Evolutionary conservation across 192 early-diverging fungal species (phyloP).

Genomic region (Lobulomyces angularis): DNA sequence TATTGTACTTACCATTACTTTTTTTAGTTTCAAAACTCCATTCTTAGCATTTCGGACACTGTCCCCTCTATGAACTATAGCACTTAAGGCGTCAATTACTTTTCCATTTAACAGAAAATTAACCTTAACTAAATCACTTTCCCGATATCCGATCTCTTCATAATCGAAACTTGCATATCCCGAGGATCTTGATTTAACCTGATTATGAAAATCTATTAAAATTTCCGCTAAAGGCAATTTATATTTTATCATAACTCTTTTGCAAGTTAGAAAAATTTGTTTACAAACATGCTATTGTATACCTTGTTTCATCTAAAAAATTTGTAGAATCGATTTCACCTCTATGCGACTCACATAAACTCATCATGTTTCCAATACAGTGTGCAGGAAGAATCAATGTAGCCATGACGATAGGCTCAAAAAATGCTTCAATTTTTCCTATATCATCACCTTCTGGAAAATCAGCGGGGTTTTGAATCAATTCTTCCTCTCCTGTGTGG

Average conservation of each 20-base stretch:
- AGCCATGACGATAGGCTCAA: conserved; percentile 86
- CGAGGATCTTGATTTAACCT: conserved; percentile 77
- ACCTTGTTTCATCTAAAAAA: conserved; percentile 1
- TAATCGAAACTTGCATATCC: conserved; percentile 94
- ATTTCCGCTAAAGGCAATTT: conserved; percentile 83
- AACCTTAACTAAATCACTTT: conserved; percentile 78
- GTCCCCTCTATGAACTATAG: conserved; percentile 68
- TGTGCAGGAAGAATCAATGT: conserved; percentile 77
- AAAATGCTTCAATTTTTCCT: conserved; percentile 40
- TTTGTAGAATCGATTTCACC: conserved; percentile 19
- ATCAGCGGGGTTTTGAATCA: conserved; percentile 72
- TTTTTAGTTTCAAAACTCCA: conserved; percentile 70
- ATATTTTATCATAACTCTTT: conserved; percentile 67
- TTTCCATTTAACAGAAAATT: conserved; percentile 82
- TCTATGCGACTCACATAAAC: conserved; percentile 46
- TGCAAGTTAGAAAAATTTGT: conserved; percentile 3
- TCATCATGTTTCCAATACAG: conserved; percentile 36
- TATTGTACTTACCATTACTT: conserved; percentile 47
- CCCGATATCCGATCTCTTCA: conserved; percentile 79
- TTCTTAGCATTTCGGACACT: conserved; percentile 62
- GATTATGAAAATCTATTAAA: conserved; percentile 90
- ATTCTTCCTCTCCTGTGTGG: conserved; percentile 29
- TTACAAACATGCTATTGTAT: conserved; percentile 8
- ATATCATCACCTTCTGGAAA: conserved; percentile 71
- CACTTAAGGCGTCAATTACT: conserved; percentile 81